phyloP scores from a whole-genome alignment of 2,329 filamentous ascomycete genomes.

The Trichophyton simii region DNA sequence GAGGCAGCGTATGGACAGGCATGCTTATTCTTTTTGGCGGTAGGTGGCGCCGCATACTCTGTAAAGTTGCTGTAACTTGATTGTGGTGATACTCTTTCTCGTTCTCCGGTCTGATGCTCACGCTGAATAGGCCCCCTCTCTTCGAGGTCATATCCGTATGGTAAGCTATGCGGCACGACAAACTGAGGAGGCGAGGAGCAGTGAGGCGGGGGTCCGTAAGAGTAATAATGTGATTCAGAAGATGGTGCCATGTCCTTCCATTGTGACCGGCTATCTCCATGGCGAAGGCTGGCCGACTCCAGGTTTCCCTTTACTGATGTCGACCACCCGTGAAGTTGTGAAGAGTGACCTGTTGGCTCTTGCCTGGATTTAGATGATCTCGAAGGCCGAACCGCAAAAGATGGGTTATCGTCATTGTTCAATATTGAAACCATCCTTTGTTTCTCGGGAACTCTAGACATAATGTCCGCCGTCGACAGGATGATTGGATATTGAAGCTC shows the following conservation, averaged over 20 bases:
- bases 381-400: constrained; percentile 31
- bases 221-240: not conserved
- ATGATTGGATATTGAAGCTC: not conserved
- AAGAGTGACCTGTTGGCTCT: constrained; percentile 4
- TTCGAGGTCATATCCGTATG: not conserved
- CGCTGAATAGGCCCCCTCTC: not conserved
- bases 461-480: not conserved
- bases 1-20: constrained; percentile 51
- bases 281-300: not conserved
- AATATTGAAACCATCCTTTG: constrained; percentile 29
- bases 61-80: constrained; percentile 17
- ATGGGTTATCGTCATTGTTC: constrained; percentile 37
- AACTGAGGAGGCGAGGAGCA: not conserved
- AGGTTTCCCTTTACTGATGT: not conserved
- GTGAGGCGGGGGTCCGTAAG: not conserved
- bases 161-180: not conserved
- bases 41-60: constrained; percentile 17
- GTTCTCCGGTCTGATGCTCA: constrained; percentile 11
- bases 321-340: constrained; percentile 7
- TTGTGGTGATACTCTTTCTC: constrained; percentile 20
- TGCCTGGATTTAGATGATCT: constrained; percentile 3
- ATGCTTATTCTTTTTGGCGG: constrained; percentile 49
- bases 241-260: not conserved
- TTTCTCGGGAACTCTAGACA: not conserved
- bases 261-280: not conserved